Conservation (phyloP, 331 rosid species). For the Spiraea crenata region DNA sequence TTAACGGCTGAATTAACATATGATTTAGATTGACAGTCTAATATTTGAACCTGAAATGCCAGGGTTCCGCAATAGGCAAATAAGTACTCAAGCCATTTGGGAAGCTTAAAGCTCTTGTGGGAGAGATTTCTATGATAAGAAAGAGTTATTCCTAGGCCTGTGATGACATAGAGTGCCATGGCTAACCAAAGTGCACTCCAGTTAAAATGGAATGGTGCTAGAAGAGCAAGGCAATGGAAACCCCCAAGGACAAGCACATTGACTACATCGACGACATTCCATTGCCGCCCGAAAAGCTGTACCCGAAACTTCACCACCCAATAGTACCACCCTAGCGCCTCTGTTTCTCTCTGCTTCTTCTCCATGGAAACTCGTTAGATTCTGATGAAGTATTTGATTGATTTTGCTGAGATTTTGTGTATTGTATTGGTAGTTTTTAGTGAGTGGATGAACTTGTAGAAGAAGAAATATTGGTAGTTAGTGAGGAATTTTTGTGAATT, state of each 20-base stretch:
- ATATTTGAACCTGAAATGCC: constrained; percentile 6
- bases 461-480: too few relatives aligned
- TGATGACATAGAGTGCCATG: neutral
- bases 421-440: too few relatives aligned
- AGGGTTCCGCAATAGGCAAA: constrained; percentile 20
- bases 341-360: neutral
- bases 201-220: neutral
- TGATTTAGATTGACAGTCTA: too few relatives aligned
- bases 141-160: neutral
- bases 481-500: too few relatives aligned
- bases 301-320: neutral
- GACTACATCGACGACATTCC: neutral
- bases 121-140: constrained; percentile 25
- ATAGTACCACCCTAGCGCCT: neutral
- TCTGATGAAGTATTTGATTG: too few relatives aligned
- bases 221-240: neutral
- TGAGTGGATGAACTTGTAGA: too few relatives aligned
- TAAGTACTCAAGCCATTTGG: constrained; percentile 26
- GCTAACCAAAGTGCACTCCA: neutral
- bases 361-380: neutral
- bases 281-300: neutral
- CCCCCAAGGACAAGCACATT: neutral
- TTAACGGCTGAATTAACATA: too few relatives aligned
- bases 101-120: constrained; percentile 25
- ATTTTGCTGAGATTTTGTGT: too few relatives aligned